Base-by-base conservation (phyloP, 129 eudicot species). In the Flaveria sonorensis region DNA sequence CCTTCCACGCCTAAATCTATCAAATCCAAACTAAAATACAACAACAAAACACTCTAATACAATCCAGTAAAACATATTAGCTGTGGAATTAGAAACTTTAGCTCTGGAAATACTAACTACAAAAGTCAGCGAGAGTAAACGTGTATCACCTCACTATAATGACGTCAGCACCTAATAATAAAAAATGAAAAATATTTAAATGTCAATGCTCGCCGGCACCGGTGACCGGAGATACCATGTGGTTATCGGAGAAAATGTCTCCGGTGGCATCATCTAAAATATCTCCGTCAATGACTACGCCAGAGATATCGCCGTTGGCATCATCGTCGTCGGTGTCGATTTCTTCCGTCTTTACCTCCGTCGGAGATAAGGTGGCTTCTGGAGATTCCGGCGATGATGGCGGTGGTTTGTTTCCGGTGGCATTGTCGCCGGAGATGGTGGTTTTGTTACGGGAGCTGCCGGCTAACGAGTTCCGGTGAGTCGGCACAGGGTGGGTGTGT, bases 401-500 rank as follows among this genome's bases (percentile, higher is more conserved):
- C 75, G 82, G 42, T 60, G 86, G 83, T 55, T 86, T 86, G 73
- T 30, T 79, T 52, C 81, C 42, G n/a, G 73, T 84, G 46, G 75
- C 88, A 14, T 82, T 88, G 45, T 70, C 89, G 21, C 76, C n/a
- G 71, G 85, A 24, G 62, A 85, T 60, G 24, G 80, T 73, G 28
- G 85, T 79, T 78, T 87, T 88, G 70, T 81, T 91, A 26, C 97
- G 96, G 69, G 86, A 84, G 74, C 89, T 80, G 15, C 97, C 93
- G 92, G 98, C 86, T 79, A 85, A 87, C 0, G 96, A 89, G 83
- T 87, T 91, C 85, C 97, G 91, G 83, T 89, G 92, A 18, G 91
- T 84, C 2, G 98, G 98, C 81, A 87, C 81, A 0, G 97, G 97
- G 86, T 93, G 97, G 85, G 74, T 93, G 88, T 93, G 97, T 60